Conservation (phyloP, 495 filamentous ascomycete species). For the Penicillium cosmopolitanum region DNA sequence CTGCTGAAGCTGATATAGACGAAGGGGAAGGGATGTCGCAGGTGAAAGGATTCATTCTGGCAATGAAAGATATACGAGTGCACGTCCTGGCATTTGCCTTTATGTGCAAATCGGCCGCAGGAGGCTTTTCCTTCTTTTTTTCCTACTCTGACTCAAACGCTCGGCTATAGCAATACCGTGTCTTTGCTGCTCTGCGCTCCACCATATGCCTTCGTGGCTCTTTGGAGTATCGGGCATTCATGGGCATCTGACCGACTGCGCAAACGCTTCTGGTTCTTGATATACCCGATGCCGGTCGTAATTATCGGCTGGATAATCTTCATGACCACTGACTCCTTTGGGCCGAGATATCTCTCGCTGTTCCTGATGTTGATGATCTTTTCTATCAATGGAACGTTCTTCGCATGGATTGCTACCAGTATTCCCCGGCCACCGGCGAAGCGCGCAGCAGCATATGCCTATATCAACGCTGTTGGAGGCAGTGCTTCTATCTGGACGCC, state of each 20-base stretch:
- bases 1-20: slow-evolving; percentile 50
- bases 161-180: slow-evolving; percentile 44
- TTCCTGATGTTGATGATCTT: slow-evolving; percentile 56
- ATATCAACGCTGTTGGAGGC: slow-evolving; percentile 54
- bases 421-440: slow-evolving; percentile 55
- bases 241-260: slow-evolving; percentile 44
- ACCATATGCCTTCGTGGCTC: slow-evolving; percentile 55
- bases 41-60: slow-evolving; percentile 47
- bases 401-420: slow-evolving; percentile 53
- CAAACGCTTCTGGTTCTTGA: slow-evolving; percentile 52
- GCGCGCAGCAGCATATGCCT: slow-evolving; percentile 52
- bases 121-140: slow-evolving; percentile 56
- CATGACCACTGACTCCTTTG: slow-evolving; percentile 49
- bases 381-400: slow-evolving; percentile 51
- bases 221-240: slow-evolving; percentile 45
- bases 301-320: slow-evolving; percentile 52
- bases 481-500: slow-evolving; percentile 54
- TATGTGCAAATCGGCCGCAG: slow-evolving; percentile 48
- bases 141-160: slow-evolving; percentile 48
- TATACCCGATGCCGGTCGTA: slow-evolving; percentile 49
- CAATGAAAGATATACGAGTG: slow-evolving; percentile 50
- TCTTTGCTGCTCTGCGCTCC: slow-evolving; percentile 52
- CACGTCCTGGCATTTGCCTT: slow-evolving; percentile 49
- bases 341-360: slow-evolving; percentile 50
- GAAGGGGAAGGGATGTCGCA: slow-evolving; percentile 46